Percentiles rank a stretch among this genome's conserved stretches.
Evolutionary conservation across 2,329 filamentous ascomycete species (phyloP).

Genomic region (Aotearoamyces nothofagi): DNA sequence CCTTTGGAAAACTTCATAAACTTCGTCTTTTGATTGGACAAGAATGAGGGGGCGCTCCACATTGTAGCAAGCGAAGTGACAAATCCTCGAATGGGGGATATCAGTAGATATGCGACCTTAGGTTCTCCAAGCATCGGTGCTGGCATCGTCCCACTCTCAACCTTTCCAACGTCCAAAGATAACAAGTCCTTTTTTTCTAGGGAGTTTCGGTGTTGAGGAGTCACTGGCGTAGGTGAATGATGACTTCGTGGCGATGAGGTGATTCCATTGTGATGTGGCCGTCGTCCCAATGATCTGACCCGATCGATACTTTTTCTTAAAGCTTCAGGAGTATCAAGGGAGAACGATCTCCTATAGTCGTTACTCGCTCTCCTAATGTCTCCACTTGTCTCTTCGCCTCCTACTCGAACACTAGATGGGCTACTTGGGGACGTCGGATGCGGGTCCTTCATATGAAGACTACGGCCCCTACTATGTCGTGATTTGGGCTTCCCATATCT

Average conservation of each 20-base stretch:
- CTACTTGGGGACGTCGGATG: constrained; percentile 8
- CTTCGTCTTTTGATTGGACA: neutral
- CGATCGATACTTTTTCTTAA: constrained; percentile 24
- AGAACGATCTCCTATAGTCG: constrained; percentile 16
- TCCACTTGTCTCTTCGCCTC: constrained; percentile 13
- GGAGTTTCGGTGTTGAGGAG: constrained; percentile 2
- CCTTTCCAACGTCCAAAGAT: constrained; percentile 1
- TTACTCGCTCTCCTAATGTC: constrained; percentile 21
- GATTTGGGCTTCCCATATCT: neutral
- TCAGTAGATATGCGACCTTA: constrained; percentile 41
- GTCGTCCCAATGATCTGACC: constrained; percentile 18
- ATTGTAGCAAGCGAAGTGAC: constrained; percentile 48
- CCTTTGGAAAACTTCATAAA: no score
- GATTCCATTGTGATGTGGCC: constrained; percentile 13
- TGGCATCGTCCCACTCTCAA: constrained; percentile 2
- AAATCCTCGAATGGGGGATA: constrained; percentile 51
- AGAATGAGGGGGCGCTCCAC: constrained; percentile 7
- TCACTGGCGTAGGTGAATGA: constrained; percentile 5
- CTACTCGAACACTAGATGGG: constrained; percentile 12
- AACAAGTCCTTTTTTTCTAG: constrained; percentile 3
- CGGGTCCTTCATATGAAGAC: constrained; percentile 10
- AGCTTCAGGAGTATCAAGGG: no score
- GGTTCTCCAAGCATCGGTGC: constrained; percentile 9
- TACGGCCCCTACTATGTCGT: constrained; percentile 4
- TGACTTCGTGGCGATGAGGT: constrained; percentile 14